These are phyloP conservation scores for Colletotrichum scovillei DNA, from an alignment of 2,329 filamentous ascomycete genomes.

Conservation along the genomic window DNA sequence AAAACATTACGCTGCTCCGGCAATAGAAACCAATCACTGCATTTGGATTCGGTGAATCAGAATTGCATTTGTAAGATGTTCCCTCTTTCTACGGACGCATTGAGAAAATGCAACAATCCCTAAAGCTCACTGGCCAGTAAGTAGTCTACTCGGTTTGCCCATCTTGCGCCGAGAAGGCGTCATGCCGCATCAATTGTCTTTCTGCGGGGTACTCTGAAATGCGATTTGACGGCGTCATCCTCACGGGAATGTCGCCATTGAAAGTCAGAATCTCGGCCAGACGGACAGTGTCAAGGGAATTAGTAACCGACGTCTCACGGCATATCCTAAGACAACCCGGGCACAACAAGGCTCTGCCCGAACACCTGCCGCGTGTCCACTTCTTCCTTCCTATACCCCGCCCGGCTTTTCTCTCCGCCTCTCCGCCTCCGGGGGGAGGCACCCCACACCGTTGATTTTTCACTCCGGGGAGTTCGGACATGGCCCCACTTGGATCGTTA, in stretches of 20 bases:
- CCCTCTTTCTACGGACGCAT: not conserved
- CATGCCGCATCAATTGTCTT: not conserved
- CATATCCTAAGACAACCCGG: too few relatives aligned
- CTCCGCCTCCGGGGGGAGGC: not conserved
- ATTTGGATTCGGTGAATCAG: not conserved
- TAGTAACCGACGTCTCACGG: too few relatives aligned
- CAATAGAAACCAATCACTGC: not conserved
- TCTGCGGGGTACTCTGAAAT: constrained; percentile 30
- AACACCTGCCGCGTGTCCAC: too few relatives aligned
- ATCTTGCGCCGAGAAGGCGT: constrained; percentile 19
- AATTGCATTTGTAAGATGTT: constrained; percentile 20
- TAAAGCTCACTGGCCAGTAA: not conserved
- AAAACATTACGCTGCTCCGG: not conserved
- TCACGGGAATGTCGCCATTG: constrained; percentile 21
- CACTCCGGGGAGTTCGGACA: not conserved
- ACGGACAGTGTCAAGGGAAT: not conserved
- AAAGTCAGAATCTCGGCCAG: not conserved
- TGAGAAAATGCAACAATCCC: not conserved
- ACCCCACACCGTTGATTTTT: not conserved
- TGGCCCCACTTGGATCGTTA: not conserved
- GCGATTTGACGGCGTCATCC: constrained; percentile 20
- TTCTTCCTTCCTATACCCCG: not conserved
- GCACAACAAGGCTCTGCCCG: not conserved
- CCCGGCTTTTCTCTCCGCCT: not conserved
- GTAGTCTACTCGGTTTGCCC: not conserved